Percentiles rank a stretch among this genome's conserved stretches.
Evolutionary conservation across 768 basidiomycete genomes (phyloP).

Genomic region (Mycena capillaripes): DNA sequence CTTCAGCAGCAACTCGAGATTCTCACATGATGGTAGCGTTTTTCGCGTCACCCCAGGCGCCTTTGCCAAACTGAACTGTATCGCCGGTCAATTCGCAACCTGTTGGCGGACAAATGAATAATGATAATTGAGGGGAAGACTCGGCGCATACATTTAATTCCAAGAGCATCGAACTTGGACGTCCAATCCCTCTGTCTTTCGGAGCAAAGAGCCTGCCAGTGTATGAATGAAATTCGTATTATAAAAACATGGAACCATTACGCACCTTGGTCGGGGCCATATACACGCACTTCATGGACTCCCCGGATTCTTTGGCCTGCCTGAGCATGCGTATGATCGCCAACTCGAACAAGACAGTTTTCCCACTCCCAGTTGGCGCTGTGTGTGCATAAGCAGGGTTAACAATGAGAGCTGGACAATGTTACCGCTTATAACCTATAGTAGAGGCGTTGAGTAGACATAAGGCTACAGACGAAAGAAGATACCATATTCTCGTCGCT

Average conservation of each 20-base stretch:
- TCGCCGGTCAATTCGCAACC: slow-evolving; percentile 96
- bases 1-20: neutral
- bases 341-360: slow-evolving; percentile 95
- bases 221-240: neutral
- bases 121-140: slow-evolving; percentile 33
- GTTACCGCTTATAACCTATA: slow-evolving; percentile 80
- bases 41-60: slow-evolving; percentile 81
- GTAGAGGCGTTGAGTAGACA: slow-evolving; percentile 26
- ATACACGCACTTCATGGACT: slow-evolving; percentile 83
- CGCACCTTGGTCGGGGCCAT: slow-evolving; percentile 92
- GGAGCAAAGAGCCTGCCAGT: slow-evolving; percentile 82
- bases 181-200: slow-evolving; percentile 91
- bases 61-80: slow-evolving; percentile 75
- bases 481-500: slow-evolving; percentile 77
- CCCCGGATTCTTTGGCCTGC: slow-evolving; percentile 50
- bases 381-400: slow-evolving; percentile 19
- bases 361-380: slow-evolving; percentile 98
- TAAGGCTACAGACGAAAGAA: neutral
- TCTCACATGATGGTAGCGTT: slow-evolving; percentile 84
- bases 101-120: slow-evolving; percentile 45
- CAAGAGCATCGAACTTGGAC: slow-evolving; percentile 80
- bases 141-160: slow-evolving; percentile 73
- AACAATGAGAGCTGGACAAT: neutral
- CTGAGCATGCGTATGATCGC: slow-evolving; percentile 84
- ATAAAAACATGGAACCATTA: neutral